Base-by-base conservation (phyloP, 164 flowering plant genomes). In the Pachysandra terminalis region DNA sequence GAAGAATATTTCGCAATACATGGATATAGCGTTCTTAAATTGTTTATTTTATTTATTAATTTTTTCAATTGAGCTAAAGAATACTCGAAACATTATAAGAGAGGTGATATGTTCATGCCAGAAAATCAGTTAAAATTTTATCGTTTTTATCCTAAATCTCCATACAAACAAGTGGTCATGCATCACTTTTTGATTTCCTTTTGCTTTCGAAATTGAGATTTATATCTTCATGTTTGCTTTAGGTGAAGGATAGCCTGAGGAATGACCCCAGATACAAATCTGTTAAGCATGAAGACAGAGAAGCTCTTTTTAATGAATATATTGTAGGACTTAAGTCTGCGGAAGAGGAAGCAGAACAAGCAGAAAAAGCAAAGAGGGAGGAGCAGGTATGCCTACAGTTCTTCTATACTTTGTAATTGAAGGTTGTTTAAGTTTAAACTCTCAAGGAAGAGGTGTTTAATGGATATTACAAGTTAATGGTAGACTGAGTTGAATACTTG, bases 241-340 rank as follows among this genome's bases (percentile, higher is more conserved):
- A 92, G 99, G 96, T 93, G 65, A 96, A 96, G 77, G 98, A 96
- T 70, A 82, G 85, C 69, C 69, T 96, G 24, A 79, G 95, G 72
- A 74, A 79, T 82, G 99, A 96, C 61, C 90, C 87, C 59, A 85
- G 99, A 70, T 96, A 91, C 82, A 88, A 78, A 79, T 76, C 86
- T 71, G 95, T 90, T 48, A 84, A 73, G 81, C 98, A 93, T 76
- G 98, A 96, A 63, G 98, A 96, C 24, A 80, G 98, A 77, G 99
- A 96, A 74, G 51, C 73, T 40, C 67, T 93, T 59, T 96, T 93
- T 73, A 83, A 87, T 71, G 91, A 96, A 72, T 93, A 82, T 71
- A 74, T 91, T 63, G 73, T 86, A 74, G 97, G 87, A 73, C 70
- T 93, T 37, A 91, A 86, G 77, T 84, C 87, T 78, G 84, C 71